Evolutionary conservation across 371 early-diverging fungal genomes (phyloP), one percentile per base, ranked within the genome.

Genomic region (Syncephalastrum sp.): DNA sequence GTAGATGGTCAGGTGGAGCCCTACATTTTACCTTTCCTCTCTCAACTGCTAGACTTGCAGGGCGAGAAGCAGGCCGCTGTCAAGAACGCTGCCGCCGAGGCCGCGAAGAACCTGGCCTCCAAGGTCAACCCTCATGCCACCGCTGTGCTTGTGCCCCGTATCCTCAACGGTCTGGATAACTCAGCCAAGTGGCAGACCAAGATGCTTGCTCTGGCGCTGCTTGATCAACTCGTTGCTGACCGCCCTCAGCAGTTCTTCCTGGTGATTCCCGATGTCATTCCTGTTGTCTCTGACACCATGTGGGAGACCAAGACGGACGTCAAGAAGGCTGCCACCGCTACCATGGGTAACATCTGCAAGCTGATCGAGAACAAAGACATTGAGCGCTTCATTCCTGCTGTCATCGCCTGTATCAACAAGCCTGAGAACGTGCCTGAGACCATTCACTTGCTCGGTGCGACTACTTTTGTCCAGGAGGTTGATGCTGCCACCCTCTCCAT

Each of bases 101-200:
- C 87, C 47, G 82, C 82, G 43, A 74, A 69, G 45, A 74, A 77
- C 29, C 56, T 89, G 27, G 53, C 79, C 59, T 64, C 60, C 19
- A 72, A 72, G 49, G 64, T 82, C 53, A 81, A 82, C 10, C 77
- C 85, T 10, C 67, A 79, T 55, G 81, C 86, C 27, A 76, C 83
- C 43, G 67, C 69, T 17, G 64, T 75, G 46, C 59, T 86, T n/a
- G 67, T 89, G 16, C 89, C 89, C 15, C 56, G 72, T 47, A 70
- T 89, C 24, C 75, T 79, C 42, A 82, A 83, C 21, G 77, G 72
- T 59, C 78, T 86, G 58, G 73, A 65, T 54, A 81, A 86, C 69
- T 80, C 84, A 46, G 83, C 82, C 59, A 90, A 90, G 69, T 90
- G 90, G 90, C 90, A 89, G 69, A 84, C 88, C 55, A 85, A 87